A percentile compares a stretch with the other conserved stretches of the same genome.
Evolutionary conservation across 2,329 filamentous ascomycete species (phyloP).

Genomic region (Colletotrichum liriopes): DNA sequence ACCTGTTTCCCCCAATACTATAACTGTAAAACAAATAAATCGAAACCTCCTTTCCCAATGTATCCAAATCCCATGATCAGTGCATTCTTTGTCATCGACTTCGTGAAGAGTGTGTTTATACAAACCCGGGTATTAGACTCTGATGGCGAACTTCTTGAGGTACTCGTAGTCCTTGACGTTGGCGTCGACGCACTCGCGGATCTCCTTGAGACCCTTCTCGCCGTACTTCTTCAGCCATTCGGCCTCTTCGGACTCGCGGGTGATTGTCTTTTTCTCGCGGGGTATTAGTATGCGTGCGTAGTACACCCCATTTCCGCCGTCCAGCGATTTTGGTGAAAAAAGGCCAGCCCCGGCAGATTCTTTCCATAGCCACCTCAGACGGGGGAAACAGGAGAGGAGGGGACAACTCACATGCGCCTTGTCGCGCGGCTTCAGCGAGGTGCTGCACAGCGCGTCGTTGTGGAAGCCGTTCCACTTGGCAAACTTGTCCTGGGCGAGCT

Average conservation of each 20-base stretch:
- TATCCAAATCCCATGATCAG: slow-evolving; percentile 2
- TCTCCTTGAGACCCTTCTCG: slow-evolving; percentile 77
- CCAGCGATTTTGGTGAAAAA: slow-evolving; percentile 5
- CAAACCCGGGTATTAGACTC: slow-evolving; percentile 59
- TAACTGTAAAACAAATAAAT: not conserved
- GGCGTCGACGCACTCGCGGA: slow-evolving; percentile 79
- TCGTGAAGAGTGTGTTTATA: slow-evolving; percentile 24
- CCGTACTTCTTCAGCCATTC: slow-evolving; percentile 85
- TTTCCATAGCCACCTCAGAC: not conserved
- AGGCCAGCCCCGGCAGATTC: slow-evolving; percentile 8
- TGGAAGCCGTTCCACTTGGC: slow-evolving; percentile 99
- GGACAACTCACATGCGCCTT: slow-evolving; percentile 70
- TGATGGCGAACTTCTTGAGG: slow-evolving; percentile 82
- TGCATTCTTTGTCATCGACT: slow-evolving; percentile 39
- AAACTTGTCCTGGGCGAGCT: slow-evolving; percentile 82
- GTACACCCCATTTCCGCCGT: slow-evolving; percentile 9
- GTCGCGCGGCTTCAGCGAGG: slow-evolving; percentile 79
- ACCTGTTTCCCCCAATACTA: not conserved
- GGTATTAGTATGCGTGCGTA: slow-evolving; percentile 36
- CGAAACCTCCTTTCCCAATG: slow-evolving; percentile 8
- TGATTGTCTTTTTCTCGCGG: slow-evolving; percentile 70
- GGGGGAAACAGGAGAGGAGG: slow-evolving; percentile 15
- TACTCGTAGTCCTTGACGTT: slow-evolving; percentile 86
- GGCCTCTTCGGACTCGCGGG: slow-evolving; percentile 75
- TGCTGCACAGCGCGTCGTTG: slow-evolving; percentile 91